Evolutionary conservation across 192 early-diverging fungal genomes (phyloP), one percentile per base, ranked within the genome.

Genomic region (Coemansia furcata): DNA sequence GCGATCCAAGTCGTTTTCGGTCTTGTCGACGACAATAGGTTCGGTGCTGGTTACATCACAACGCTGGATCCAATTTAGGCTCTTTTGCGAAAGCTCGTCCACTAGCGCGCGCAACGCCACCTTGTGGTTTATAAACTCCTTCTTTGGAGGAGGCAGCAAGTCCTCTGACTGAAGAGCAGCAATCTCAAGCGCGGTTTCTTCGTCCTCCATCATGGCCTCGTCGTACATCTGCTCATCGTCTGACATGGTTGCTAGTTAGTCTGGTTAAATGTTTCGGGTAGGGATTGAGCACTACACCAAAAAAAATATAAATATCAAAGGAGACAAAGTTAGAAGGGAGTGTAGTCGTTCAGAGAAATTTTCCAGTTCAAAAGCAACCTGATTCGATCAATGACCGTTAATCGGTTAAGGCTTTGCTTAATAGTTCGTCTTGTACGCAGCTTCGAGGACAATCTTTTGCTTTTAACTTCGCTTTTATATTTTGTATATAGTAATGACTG

Each of bases 1-100:
- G 50, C 97, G 92, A 52, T 92, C 91, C 57, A 98, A 77, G 60
- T 98, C 97, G 68, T 98, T 91, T 52, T 94, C 82, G 10, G 87
- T 87, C 65, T 92, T 90, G 8, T 85, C 77, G 0, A 77, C 74
- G 35, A 74, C 81, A 55, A 87, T 64, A 5, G 91, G 83, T 29
- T 77, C 54, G 10, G 70, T 68, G 15, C 86, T 89, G 15, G 85
- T 89, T 9, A 92, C 75, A 7, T 80, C 80, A 70, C 89, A 89
- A 19, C 87, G 88, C 62, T 92, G 89, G 44, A 89, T 87, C 91
- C 91, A 92, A 9, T 86, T 83, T 35, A 90, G 71, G 55, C 85
- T 77, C 66, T 82, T 87, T 29, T 89, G 81, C 33, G 84, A 87
- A 21, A 92, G 82, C 62, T 87, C 80, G 63, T 89, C 84, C 9